A percentile compares a stretch with the other conserved stretches of the same genome.
phyloP scores from a whole-genome alignment of 2,329 filamentous ascomycete species.

The Xylaria sp. region DNA sequence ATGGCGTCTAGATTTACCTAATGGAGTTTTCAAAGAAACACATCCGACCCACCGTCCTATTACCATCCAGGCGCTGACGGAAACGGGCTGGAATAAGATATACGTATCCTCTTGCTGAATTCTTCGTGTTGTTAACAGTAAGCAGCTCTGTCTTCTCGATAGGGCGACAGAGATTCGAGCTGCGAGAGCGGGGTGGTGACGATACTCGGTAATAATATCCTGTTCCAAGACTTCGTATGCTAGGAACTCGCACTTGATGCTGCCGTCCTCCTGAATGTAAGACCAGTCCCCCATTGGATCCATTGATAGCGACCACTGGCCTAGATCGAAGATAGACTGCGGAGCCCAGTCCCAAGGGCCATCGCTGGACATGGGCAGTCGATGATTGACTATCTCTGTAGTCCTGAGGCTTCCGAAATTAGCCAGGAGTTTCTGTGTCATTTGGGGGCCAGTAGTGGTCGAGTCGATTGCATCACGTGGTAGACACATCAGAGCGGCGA shows the following conservation, averaged over 20 bases:
- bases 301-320: conserved; percentile 13
- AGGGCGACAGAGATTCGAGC: conserved; percentile 19
- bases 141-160: conserved; percentile 16
- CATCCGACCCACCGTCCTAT: conserved; percentile 16
- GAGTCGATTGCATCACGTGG: no score
- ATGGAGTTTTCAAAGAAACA: conserved; percentile 12
- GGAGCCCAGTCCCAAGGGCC: no score
- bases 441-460: no score
- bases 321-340: conserved; percentile 7
- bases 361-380: no score
- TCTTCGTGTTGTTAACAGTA: conserved; percentile 17
- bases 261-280: conserved; percentile 14
- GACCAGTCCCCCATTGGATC: conserved; percentile 21
- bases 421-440: no score
- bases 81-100: conserved; percentile 17
- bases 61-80: conserved; percentile 6
- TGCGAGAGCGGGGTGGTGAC: conserved; percentile 19
- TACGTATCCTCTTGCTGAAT: conserved; percentile 19
- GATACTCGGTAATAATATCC: conserved; percentile 14
- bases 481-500: conserved; percentile 16
- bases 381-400: no score
- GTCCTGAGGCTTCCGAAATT: no score
- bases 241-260: conserved; percentile 17
- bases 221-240: conserved; percentile 11
- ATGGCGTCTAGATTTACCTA: conserved; percentile 16